Base-by-base conservation (phyloP, 2,329 filamentous ascomycete genomes). In the Albifimbria verrucaria region DNA sequence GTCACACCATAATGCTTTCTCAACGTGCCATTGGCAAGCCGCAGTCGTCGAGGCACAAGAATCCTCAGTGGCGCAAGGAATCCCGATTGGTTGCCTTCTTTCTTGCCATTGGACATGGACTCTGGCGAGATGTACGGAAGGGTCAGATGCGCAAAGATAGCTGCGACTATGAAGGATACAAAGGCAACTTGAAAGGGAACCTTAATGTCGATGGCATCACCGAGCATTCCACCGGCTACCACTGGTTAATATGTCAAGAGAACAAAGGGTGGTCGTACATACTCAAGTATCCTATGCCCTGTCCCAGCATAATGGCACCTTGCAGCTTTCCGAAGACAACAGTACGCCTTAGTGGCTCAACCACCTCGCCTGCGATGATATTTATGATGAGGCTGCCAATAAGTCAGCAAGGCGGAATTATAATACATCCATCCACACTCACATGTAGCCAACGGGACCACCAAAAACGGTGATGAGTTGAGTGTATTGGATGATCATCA, bases 391-490 rank as follows among this genome's bases (percentile, higher is more conserved):
- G 76, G 9, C 73, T 76, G 42, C 2, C 0, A 9, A 0, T 3
- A 0, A 7, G 43, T 62, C 6, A 59, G 57, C 23, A n/a, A 10
- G 4, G 39, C 9, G 18, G 17, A 43, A 41, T 24, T 1, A 2
- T 0, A 1, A 3, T 2, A 2, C 2, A 3, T 7, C 0, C 1
- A 25, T 20, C 32, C 18, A 26, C 1, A 18, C 71, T 56, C 52
- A 75, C 70, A 89, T 78, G 61, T 89, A 90, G 0, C 87, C 87
- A 0, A 81, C 80, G 0, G 87, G 87, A 0, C 87, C 87, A 0
- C 87, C 87, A 2, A 90, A 58, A 17, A 89, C 73, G 0, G 85
- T 88, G 51, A 90, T 85, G 17, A 86, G 69, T 69, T 90, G 87
- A 0, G 82, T 86, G 23, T 70, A 69, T 66, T 90, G 87, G 25